phyloP scores from a whole-genome alignment of 148 eudicot genomes.

The Oxyria digyna region DNA sequence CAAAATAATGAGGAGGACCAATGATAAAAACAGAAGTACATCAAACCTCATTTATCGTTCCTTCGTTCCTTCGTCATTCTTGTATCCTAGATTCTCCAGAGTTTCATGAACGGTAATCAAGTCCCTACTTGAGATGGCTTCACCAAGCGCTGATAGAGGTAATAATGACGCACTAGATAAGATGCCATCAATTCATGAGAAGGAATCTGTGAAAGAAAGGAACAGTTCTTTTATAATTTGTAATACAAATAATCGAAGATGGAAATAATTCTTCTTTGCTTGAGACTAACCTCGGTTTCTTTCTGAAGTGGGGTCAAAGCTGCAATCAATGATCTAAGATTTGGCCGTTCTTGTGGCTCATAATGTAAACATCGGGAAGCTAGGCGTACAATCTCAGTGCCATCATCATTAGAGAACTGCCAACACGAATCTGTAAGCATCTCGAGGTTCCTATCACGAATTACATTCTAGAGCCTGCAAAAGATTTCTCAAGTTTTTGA shows the following conservation, averaged over 20 bases:
- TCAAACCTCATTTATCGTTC: conserved; percentile 39
- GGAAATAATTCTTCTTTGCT: no score
- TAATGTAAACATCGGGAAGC: conserved; percentile 63
- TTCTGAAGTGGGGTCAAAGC: conserved; percentile 54
- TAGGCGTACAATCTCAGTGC: conserved; percentile 49
- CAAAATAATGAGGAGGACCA: neutral
- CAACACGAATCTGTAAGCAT: conserved; percentile 62
- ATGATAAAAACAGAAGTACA: neutral
- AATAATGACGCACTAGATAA: conserved; percentile 27
- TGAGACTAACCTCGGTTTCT: conserved; percentile 69
- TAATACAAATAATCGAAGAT: neutral
- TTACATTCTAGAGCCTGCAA: conserved; percentile 57
- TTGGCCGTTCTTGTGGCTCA: conserved; percentile 58
- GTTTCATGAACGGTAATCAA: conserved; percentile 54
- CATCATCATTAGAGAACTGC: conserved; percentile 44
- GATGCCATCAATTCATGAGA: conserved; percentile 54
- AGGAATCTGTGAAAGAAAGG: conserved; percentile 28
- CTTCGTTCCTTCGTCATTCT: conserved; percentile 63
- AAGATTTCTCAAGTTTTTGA: neutral
- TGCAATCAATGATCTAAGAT: conserved; percentile 44
- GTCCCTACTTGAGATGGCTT: conserved; percentile 52
- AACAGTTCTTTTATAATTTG: neutral
- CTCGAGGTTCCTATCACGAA: conserved; percentile 55
- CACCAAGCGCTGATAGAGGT: conserved; percentile 43
- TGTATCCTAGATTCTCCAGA: conserved; percentile 46